Base-by-base conservation (phyloP, 1,139 yeast species). In the Protomyces lactucae-debilis region DNA sequence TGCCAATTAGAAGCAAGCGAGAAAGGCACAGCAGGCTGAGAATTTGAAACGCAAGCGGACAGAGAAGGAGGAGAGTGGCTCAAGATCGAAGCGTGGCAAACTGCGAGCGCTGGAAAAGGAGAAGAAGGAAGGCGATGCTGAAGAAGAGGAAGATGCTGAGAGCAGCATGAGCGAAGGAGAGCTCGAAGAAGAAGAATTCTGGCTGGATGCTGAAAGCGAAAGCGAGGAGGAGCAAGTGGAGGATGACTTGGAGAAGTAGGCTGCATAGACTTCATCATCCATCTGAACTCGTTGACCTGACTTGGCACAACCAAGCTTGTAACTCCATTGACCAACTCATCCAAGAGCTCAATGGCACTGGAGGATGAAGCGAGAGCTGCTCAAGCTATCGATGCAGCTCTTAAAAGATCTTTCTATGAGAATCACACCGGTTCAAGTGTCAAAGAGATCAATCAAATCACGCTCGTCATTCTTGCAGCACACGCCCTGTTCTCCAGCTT, bases 41-140 rank as follows among this genome's bases (percentile, higher is more conserved):
- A 66, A 66, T 45, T 60, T 63, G 32, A 48, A 55, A 28, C 48
- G 65, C 14, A 66, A 66, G 52, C 39, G 57, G 39, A 59, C 55
- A 46, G 61, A 56, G 45, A 45, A 53, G 18, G 65, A 65, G 40
- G 48, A 32, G 32, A 45, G 40, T 18, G 37, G 45, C 35, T 59
- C 63, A 16, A 32, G 63, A 14, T 59, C 63, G 43, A 59, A 59
- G 57, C n/a, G 63, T 21, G 63, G 63, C n/a, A 59, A 59, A 43
- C 35, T 52, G 23, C 43, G 63, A 16, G 63, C 63, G 6, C 45
- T 39, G 1, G 64, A 40, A 23, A 52, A 52, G 46, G 57, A 45
- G 37, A 39, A 54, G 18, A 35, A 32, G 61, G 25, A 23, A 54
- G 51, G 43, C n/a, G 57, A 57, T 3, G 45, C 21, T 46, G 57